Evolutionary conservation across 208 protist species (phyloP), one percentile per base, ranked within the genome.

Genomic region (Acanthamoeba sp.): DNA sequence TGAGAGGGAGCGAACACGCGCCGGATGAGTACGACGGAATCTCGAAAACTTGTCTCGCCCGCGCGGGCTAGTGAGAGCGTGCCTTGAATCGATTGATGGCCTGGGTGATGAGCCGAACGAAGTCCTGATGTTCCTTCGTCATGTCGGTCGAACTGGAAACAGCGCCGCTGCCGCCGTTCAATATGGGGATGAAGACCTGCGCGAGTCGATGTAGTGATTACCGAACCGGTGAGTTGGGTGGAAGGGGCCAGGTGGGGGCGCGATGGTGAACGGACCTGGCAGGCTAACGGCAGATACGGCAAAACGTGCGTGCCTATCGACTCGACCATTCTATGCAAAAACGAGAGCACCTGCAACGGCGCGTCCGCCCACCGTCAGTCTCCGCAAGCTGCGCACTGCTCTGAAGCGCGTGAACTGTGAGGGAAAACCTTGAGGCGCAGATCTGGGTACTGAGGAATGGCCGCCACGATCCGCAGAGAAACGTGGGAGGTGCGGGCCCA

Each of bases 301-400:
- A 84, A 40, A 4, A 84, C 76, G 42, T 84, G 76, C 40, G 76
- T 22, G 29, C 76, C 76, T 36, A 84, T 84, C 27, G 76, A 84
- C 38, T 84, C 76, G 40, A 84, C 76, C 76, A 84, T 84, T 27
- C 76, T 22, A 52, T 84, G 76, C 76, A 84, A 20, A 27, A 84
- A 84, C 18, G 76, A 84, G 36, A 84, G 76, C 24, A 84, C 66
- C 66, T 76, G 66, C 22, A n/a, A n/a, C n/a, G n/a, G n/a, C n/a
- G n/a, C n/a, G n/a, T n/a, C n/a, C n/a, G n/a, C n/a, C n/a, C n/a
- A n/a, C n/a, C n/a, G n/a, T n/a, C n/a, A n/a, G n/a, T n/a, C n/a
- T n/a, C n/a, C n/a, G n/a, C n/a, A n/a, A n/a, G n/a, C n/a, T n/a
- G n/a, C n/a, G n/a, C n/a, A n/a, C n/a, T n/a, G n/a, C n/a, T n/a